These are phyloP conservation scores for Rhodotorula paludigena DNA, from an alignment of 768 basidiomycete species.

Conservation along the genomic window DNA sequence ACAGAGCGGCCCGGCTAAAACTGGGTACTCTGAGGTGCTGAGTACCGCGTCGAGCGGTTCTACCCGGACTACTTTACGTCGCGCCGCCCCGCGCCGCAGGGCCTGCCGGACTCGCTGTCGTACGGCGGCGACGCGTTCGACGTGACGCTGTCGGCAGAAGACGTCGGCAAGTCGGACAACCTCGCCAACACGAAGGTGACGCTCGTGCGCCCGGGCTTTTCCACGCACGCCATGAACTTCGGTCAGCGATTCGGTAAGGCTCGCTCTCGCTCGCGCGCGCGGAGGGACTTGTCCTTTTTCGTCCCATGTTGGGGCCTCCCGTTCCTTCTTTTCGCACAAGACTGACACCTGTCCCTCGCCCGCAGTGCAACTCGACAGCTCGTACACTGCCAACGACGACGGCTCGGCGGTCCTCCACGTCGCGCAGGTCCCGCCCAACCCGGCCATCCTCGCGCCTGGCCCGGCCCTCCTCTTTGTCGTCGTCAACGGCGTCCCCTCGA, in stretches of 20 bases:
- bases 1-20: too few relatives aligned
- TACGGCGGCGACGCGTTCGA: constrained; percentile 83
- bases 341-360: too few relatives aligned
- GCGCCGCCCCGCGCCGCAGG: constrained; percentile 64
- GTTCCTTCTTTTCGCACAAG: too few relatives aligned
- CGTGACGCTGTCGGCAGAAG: constrained; percentile 54
- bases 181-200: constrained; percentile 67
- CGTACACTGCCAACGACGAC: constrained; percentile 73
- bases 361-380: constrained; percentile 57
- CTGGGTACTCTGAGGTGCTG: too few relatives aligned
- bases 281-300: too few relatives aligned
- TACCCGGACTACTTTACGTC: constrained; percentile 84
- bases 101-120: constrained; percentile 65
- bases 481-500: constrained; percentile 76
- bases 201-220: constrained; percentile 61
- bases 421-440: constrained; percentile 73
- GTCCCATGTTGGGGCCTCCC: too few relatives aligned
- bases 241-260: constrained; percentile 51
- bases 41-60: constrained; percentile 68
- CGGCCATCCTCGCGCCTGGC: constrained; percentile 82
- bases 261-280: too few relatives aligned
- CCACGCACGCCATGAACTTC: constrained; percentile 54
- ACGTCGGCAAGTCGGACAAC: constrained; percentile 53
- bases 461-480: constrained; percentile 78
- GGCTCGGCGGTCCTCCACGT: constrained; percentile 74